These are phyloP conservation scores for Triangularia verruculosa DNA, from an alignment of 2,329 filamentous ascomycete species.

Conservation along the genomic window DNA sequence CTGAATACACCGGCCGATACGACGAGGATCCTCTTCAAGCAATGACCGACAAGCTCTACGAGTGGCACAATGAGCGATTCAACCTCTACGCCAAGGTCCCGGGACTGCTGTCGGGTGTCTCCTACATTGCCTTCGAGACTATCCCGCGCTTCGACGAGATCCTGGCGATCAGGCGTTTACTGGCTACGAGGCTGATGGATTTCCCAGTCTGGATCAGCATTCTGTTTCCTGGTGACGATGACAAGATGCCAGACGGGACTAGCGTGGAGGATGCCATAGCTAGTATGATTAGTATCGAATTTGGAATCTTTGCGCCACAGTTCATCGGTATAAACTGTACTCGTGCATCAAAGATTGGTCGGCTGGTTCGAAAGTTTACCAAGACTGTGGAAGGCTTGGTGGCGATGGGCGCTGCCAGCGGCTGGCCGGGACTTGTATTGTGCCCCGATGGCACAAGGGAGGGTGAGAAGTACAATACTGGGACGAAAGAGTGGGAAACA, in stretches of 20 bases:
- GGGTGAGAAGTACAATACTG: slow-evolving; percentile 64
- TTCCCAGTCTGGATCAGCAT: slow-evolving; percentile 54
- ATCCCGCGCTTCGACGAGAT: slow-evolving; percentile 63
- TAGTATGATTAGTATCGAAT: slow-evolving; percentile 35
- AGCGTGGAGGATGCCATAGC: slow-evolving; percentile 40
- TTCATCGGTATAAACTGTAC: slow-evolving; percentile 68
- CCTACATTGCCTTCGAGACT: slow-evolving; percentile 63
- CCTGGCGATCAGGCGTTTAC: slow-evolving; percentile 46
- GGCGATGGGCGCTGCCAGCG: slow-evolving; percentile 31
- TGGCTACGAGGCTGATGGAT: slow-evolving; percentile 38
- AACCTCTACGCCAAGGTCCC: slow-evolving; percentile 45
- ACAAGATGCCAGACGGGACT: slow-evolving; percentile 56
- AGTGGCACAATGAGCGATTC: slow-evolving; percentile 58
- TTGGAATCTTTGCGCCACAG: slow-evolving; percentile 45
- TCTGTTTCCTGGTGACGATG: slow-evolving; percentile 56
- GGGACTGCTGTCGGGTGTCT: slow-evolving; percentile 39
- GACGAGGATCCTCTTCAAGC: slow-evolving; percentile 39
- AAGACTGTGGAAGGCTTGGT: slow-evolving; percentile 42
- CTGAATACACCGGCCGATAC: slow-evolving; percentile 64
- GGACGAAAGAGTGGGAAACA: slow-evolving; percentile 57
- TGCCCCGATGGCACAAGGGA: slow-evolving; percentile 66
- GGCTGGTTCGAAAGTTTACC: slow-evolving; percentile 55
- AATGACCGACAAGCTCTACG: slow-evolving; percentile 44
- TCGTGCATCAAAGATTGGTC: slow-evolving; percentile 60
- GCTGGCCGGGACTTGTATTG: slow-evolving; percentile 56